Conservation (phyloP, 306 rosid genomes). For the Malus domestica region ASM211411v1 NC_041801.1:25385001-25385500, state of each 20-base stretch:
- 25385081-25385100: background rate
- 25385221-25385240: background rate
- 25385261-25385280: background rate
- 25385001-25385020: background rate
- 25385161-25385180: background rate
- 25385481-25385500: no score
- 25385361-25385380: slow-evolving; percentile 24
- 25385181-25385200: slow-evolving; percentile 20
- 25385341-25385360: slow-evolving; percentile 11
- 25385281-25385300: background rate
- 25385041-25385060: background rate
- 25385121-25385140: background rate
- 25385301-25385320: slow-evolving; percentile 4
- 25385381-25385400: slow-evolving; percentile 18
- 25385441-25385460: background rate
- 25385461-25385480: no score
- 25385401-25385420: background rate
- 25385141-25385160: background rate
- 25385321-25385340: slow-evolving; percentile 20
- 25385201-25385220: background rate
- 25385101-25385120: background rate
- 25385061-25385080: background rate
- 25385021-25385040: no score
- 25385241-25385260: background rate
- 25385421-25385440: slow-evolving; percentile 2